A percentile compares a stretch with the other conserved stretches of the same genome.
Evolutionary conservation across 192 early-diverging fungal species (phyloP).

Genomic region (Backusella psychrophila): DNA sequence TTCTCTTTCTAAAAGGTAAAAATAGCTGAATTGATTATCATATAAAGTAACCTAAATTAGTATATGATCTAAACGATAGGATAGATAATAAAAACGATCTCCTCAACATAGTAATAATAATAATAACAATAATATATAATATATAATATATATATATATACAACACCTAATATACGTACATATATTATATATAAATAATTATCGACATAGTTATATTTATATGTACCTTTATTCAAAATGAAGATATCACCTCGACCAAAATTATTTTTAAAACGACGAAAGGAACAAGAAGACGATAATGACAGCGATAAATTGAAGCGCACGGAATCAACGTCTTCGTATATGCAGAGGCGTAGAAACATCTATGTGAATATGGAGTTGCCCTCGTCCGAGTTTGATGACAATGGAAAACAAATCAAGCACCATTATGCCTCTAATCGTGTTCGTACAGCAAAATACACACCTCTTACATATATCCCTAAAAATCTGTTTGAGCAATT

Average conservation of each 20-base stretch:
- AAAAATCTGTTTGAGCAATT: constrained; percentile 98
- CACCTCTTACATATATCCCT: constrained; percentile 84
- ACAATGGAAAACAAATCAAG: constrained; percentile 26
- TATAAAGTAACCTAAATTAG: not conserved
- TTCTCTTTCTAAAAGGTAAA: not conserved
- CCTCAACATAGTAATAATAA: not conserved
- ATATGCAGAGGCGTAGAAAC: constrained; percentile 31
- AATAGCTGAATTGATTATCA: not conserved
- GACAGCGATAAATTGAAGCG: constrained; percentile 10
- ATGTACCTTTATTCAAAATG: not conserved
- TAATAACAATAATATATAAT: not conserved
- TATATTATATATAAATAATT: not conserved
- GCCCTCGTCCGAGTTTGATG: constrained; percentile 20
- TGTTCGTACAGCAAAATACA: constrained; percentile 91
- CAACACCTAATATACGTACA: not conserved
- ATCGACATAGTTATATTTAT: not conserved
- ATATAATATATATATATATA: not conserved
- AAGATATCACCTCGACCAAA: constrained; percentile 14
- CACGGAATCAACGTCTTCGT: constrained; percentile 32
- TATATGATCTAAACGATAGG: not conserved
- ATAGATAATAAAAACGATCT: not conserved
- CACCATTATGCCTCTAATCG: constrained; percentile 63
- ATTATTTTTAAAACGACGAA: constrained; percentile 6
- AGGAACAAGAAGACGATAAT: not conserved
- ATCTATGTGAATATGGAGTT: constrained; percentile 39